phyloP scores from a whole-genome alignment of 2,329 filamentous ascomycete genomes.

The Lachnellula hyalina region DNA sequence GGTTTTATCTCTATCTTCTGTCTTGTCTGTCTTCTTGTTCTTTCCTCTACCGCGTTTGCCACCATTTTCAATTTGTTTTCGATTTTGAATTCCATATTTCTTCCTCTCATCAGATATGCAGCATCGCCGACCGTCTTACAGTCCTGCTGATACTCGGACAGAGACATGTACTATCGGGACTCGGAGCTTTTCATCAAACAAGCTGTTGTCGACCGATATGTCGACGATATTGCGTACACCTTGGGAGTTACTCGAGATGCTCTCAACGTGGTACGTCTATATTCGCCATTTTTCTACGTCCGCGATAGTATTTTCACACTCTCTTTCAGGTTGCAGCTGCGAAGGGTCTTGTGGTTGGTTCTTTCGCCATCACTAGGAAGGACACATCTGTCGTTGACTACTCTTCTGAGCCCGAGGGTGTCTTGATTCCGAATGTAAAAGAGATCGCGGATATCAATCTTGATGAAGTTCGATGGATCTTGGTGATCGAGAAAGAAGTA shows the following conservation, averaged over 20 bases:
- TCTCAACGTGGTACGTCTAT: conserved; percentile 60
- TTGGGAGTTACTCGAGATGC: conserved; percentile 57
- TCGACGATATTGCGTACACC: conserved; percentile 70
- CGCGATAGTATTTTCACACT: conserved; percentile 1
- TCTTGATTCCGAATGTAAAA: conserved; percentile 51
- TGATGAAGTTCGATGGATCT: conserved; percentile 52
- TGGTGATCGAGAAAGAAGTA: conserved; percentile 78
- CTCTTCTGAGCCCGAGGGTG: conserved; percentile 43
- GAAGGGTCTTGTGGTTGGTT: conserved; percentile 66
- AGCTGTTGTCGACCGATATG: conserved; percentile 60
- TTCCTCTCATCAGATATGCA: neutral
- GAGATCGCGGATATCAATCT: conserved; percentile 47
- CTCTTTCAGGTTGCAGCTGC: conserved; percentile 59
- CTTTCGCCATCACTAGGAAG: conserved; percentile 41
- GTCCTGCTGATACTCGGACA: conserved; percentile 32
- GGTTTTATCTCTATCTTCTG: conserved; percentile 36
- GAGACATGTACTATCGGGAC: conserved; percentile 76
- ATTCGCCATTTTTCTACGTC: neutral
- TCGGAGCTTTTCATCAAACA: conserved; percentile 67
- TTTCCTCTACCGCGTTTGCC: neutral
- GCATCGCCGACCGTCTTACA: conserved; percentile 6
- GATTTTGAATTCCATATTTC: neutral
- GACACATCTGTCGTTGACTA: conserved; percentile 40
- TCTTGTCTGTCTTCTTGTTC: neutral
- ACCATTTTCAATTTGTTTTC: neutral